Base-by-base conservation (phyloP, 441 rosid genomes). In the Hypseocharis bilobata region DNA sequence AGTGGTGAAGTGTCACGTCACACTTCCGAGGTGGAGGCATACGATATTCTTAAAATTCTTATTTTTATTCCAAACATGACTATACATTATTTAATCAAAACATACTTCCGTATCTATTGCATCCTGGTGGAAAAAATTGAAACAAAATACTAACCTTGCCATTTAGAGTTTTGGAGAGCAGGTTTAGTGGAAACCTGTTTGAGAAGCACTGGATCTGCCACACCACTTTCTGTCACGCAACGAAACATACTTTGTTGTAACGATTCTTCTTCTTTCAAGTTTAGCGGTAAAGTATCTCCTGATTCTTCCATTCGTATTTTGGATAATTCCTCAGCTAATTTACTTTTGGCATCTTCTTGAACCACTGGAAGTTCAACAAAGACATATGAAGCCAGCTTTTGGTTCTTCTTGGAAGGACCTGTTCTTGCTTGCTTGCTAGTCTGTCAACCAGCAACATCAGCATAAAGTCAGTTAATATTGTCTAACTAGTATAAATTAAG, bases 281-380 rank as follows among this genome's bases (percentile, higher is more conserved):
- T 72, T 51, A 47, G 52, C 5, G 79, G 76, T 65, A 72, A 68
- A 73, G 62, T 25, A 19, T 74, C 73, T 65, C 65, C 80, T 34
- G 80, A 51, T 70, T 85, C 97, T 51, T 57, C 89, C 86, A 90
- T 81, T 81, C 75, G 85, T 71, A 85, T 82, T 79, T 82, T 88
- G 49, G 96, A 88, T 65, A 84, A 66, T 61, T 81, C 96, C 76
- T 87, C 88, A 14, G 84, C 94, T 72, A 89, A 77, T 74, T 76
- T 73, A 29, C 80, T 72, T 73, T 83, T 87, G 62, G 52, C 85
- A 62, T 83, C 85, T 71, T 85, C 84, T 63, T 79, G 83, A 52
- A 60, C 76, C 17, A 42, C 74, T 72, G 73, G 70, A 63, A 66
- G 68, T 51, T 73, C 78, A 79, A 74, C 73, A 63, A 79, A 72